phyloP scores from a whole-genome alignment of 2,329 filamentous ascomycete genomes.

The Aotearoamyces nothofagi region DNA sequence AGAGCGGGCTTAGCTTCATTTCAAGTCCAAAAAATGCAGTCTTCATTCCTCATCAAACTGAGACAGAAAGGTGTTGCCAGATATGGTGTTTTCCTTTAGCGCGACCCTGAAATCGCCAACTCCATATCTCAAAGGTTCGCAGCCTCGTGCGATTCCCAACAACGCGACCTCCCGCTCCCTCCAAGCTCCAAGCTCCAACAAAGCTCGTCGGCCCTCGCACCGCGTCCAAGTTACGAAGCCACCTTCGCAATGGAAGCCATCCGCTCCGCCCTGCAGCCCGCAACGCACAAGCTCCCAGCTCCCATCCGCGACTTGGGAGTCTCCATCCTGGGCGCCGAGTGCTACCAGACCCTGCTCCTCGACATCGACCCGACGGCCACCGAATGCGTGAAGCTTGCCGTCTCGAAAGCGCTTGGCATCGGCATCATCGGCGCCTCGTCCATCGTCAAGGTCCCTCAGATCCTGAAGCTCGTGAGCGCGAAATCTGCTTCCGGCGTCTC shows the following conservation, averaged over 20 bases:
- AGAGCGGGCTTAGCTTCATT: too few relatives aligned
- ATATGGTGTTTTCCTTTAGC: too few relatives aligned
- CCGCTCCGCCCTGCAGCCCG: slow-evolving; percentile 44
- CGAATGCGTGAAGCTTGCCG: slow-evolving; percentile 72
- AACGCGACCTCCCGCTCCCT: too few relatives aligned
- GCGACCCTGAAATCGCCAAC: too few relatives aligned
- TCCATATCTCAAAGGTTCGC: too few relatives aligned
- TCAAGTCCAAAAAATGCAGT: too few relatives aligned
- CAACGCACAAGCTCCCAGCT: slow-evolving; percentile 58
- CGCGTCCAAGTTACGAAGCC: too few relatives aligned
- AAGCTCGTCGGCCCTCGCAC: too few relatives aligned
- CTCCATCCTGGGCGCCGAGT: slow-evolving; percentile 66
- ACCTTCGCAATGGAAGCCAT: slow-evolving; percentile 39
- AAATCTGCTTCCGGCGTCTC: slow-evolving; percentile 71
- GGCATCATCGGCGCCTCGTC: slow-evolving; percentile 83
- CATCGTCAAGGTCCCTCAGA: slow-evolving; percentile 93
- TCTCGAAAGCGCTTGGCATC: slow-evolving; percentile 86
- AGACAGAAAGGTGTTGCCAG: too few relatives aligned
- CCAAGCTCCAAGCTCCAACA: too few relatives aligned
- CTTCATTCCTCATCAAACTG: too few relatives aligned
- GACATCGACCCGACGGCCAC: slow-evolving; percentile 66
- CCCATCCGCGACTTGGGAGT: slow-evolving; percentile 62
- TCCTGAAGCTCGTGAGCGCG: slow-evolving; percentile 76
- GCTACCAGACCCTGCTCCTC: slow-evolving; percentile 76
- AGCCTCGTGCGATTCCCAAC: too few relatives aligned